Evolutionary conservation across 305 asterid species (phyloP).

Genomic region (Solanum hybrid): DNA sequence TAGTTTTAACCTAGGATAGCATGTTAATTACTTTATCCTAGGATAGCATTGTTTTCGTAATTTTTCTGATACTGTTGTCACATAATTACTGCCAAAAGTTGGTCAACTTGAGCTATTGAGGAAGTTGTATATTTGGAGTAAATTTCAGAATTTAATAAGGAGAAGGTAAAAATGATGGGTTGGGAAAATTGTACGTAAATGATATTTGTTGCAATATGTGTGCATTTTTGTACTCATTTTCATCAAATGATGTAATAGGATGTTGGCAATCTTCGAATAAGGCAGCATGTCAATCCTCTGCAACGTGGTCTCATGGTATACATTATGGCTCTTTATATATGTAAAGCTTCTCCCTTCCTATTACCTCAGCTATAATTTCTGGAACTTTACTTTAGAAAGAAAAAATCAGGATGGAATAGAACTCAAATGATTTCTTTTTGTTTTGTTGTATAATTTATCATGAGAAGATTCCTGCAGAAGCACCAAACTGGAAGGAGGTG

Average conservation of each 20-base stretch:
- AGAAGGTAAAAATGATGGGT: background rate
- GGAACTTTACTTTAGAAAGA: background rate
- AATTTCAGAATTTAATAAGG: background rate
- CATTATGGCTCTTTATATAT: background rate
- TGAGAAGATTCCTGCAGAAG: constrained; percentile 62
- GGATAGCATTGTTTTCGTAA: background rate
- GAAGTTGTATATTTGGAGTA: background rate
- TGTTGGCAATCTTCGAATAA: constrained; percentile 73
- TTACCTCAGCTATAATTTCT: background rate
- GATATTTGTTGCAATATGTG: background rate
- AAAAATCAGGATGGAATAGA: background rate
- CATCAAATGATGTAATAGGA: constrained; percentile 39
- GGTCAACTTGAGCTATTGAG: background rate
- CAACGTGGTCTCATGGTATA: constrained; percentile 57
- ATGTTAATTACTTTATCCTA: background rate
- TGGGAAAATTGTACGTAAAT: background rate
- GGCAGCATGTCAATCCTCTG: constrained; percentile 94
- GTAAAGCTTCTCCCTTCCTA: constrained; percentile 4
- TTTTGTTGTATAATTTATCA: constrained; percentile 3
- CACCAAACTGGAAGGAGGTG: constrained; percentile 71
- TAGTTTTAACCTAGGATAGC: background rate
- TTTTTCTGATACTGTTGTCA: background rate
- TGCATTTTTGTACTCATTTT: background rate
- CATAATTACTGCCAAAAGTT: background rate
- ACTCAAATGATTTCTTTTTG: background rate